Evolutionary conservation across 1,284 basidiomycete genomes (phyloP), one percentile per base, ranked within the genome.

Genomic region (Austropuccinia psidii): DNA sequence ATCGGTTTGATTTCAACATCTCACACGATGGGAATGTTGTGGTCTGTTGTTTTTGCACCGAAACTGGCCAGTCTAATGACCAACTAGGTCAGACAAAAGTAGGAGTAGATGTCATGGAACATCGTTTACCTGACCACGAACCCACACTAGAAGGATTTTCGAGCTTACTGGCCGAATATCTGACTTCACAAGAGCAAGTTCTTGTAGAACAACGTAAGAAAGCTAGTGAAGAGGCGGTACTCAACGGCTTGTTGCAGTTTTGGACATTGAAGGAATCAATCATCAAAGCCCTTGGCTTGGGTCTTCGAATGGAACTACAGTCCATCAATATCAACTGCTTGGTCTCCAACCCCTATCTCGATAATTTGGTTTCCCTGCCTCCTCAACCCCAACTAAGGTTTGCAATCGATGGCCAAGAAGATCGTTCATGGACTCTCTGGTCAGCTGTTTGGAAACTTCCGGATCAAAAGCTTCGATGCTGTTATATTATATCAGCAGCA

Each of bases 181-280:
- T 73, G 11, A 73, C 52, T 15, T 15, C 33, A n/a, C 24, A 15
- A 19, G 69, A 73, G 49, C 27, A 50, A 39, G 19, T 19, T 11
- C 27, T 73, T 19, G 62, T 73, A 5, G 43, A 52, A 6, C 31
- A 64, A 47, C 43, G 37, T 45, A 64, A 47, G 43, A 70, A 24
- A 67, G 35, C 24, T 35, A n/a, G 27, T 37, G 31, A 27, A 61
- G 33, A 33, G 39, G 21, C 57, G 11, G 33, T 62, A 4, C 27
- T 73, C 3, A 45, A 73, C 43, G 41, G 27, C 4, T 64, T 73
- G 54, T 58, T 73, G 29, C 69, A 73, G 50, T 39, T 73, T 9
- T 73, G 69, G 69, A 73, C 69, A n/a, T 41, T 73, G 43, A 73
- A 73, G 39, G 69, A 73, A 55, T 61, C 69, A 24, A 41, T 73